Evolutionary conservation across 2,329 filamentous ascomycete species (phyloP).

Genomic region (Colletotrichum karsti): DNA sequence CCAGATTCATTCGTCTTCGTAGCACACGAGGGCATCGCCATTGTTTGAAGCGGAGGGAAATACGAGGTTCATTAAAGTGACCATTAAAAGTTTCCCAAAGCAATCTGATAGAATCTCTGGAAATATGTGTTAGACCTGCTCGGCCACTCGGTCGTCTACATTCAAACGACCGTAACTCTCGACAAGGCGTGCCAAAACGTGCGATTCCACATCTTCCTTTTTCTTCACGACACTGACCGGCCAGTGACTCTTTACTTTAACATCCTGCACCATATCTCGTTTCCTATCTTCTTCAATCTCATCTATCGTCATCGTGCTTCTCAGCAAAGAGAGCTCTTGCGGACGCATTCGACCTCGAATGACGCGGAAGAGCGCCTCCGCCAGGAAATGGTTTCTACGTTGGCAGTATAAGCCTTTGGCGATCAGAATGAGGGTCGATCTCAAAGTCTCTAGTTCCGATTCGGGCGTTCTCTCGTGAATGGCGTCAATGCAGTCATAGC

Average conservation of each 20-base stretch:
- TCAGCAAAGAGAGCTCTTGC: constrained; percentile 32
- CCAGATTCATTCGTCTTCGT: too few relatives aligned
- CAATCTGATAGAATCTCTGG: too few relatives aligned
- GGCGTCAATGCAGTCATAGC: constrained; percentile 35
- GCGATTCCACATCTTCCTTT: constrained; percentile 34
- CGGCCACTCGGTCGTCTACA: not conserved
- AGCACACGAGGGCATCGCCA: too few relatives aligned
- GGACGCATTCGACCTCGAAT: constrained; percentile 42
- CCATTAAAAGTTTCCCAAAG: too few relatives aligned
- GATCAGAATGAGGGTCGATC: constrained; percentile 43
- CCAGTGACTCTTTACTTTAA: constrained; percentile 36
- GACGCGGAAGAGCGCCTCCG: constrained; percentile 41
- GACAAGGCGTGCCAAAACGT: constrained; percentile 34
- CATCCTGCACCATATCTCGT: constrained; percentile 31
- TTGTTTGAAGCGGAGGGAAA: too few relatives aligned
- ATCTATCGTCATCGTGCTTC: constrained; percentile 26
- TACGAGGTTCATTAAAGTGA: too few relatives aligned
- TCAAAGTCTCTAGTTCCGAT: constrained; percentile 31
- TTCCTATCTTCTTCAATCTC: constrained; percentile 31
- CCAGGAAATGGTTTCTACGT: constrained; percentile 43
- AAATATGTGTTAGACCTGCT: too few relatives aligned
- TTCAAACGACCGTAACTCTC: constrained; percentile 11
- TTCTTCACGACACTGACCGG: constrained; percentile 39
- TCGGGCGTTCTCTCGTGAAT: constrained; percentile 30
- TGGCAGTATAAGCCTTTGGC: constrained; percentile 43